These are phyloP conservation scores for Alternaria panax DNA, from an alignment of 2,329 filamentous ascomycete genomes.

Conservation along the genomic window DNA sequence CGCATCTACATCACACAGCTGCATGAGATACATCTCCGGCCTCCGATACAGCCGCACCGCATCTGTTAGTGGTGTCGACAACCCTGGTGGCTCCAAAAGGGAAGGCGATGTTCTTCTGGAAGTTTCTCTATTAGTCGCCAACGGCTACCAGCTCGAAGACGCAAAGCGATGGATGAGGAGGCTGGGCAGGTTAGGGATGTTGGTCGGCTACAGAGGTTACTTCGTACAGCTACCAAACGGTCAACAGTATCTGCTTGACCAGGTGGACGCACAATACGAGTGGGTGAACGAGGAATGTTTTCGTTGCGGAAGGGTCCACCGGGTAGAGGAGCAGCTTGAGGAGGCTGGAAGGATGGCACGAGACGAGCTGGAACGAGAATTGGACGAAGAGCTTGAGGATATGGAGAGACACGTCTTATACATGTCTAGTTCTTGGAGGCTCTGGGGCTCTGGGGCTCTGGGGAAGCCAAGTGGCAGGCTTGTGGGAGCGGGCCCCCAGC, in stretches of 20 bases:
- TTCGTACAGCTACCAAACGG: too few species aligned
- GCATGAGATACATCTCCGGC: neutral
- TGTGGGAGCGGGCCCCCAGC: slow-evolving; percentile 1
- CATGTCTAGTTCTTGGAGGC: neutral
- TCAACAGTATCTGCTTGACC: too few species aligned
- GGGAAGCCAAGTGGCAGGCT: neutral
- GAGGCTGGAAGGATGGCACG: too few species aligned
- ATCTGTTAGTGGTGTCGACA: neutral
- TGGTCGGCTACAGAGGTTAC: slow-evolving; percentile 7
- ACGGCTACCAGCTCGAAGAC: neutral
- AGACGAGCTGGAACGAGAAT: neutral
- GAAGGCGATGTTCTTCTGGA: slow-evolving; percentile 3
- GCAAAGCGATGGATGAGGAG: slow-evolving; percentile 7
- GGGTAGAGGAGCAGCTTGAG: too few species aligned
- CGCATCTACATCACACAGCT: neutral
- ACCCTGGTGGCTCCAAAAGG: neutral
- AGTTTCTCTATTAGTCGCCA: slow-evolving; percentile 8
- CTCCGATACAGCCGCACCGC: neutral
- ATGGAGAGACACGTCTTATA: neutral
- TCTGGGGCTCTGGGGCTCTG: neutral
- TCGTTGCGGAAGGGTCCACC: too few species aligned
- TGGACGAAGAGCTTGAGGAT: neutral
- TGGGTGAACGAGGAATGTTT: too few species aligned
- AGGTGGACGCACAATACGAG: too few species aligned
- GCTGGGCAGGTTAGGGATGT: slow-evolving; percentile 1